Conservation (phyloP, 768 basidiomycete genomes). For the Sarcodon aspratus region DNA sequence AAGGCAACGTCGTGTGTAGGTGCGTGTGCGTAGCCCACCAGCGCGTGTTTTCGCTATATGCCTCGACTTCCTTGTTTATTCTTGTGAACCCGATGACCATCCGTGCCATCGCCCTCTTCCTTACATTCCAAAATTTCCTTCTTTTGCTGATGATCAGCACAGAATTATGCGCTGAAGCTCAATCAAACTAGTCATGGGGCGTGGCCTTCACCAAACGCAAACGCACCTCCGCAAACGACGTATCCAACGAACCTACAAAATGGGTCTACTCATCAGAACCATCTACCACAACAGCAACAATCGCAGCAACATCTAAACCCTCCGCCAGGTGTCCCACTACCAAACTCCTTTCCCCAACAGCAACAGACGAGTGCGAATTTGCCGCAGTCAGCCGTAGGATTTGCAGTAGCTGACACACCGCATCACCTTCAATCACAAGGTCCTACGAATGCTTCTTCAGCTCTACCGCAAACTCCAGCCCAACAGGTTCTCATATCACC, state of each 20-base stretch:
- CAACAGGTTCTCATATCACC: conserved; percentile 89
- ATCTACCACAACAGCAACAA: conserved; percentile 18
- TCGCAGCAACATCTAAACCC: conserved; percentile 37
- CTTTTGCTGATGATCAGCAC: not conserved
- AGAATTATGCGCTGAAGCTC: conserved; percentile 57
- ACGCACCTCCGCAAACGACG: conserved; percentile 21
- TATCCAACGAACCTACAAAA: conserved; percentile 28
- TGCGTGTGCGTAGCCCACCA: too few relatives aligned
- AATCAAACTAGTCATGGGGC: conserved; percentile 51
- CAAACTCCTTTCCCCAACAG: conserved; percentile 23
- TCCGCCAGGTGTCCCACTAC: conserved; percentile 37
- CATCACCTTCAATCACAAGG: conserved; percentile 17
- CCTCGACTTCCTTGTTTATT: not conserved
- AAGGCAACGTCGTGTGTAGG: too few relatives aligned
- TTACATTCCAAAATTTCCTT: not conserved
- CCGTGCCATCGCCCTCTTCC: not conserved
- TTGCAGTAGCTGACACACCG: conserved; percentile 15
- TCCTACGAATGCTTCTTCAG: conserved; percentile 31
- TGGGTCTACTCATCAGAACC: conserved; percentile 25
- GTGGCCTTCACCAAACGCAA: conserved; percentile 50
- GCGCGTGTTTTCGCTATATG: too few relatives aligned
- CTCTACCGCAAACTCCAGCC: conserved; percentile 71
- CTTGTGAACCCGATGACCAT: not conserved
- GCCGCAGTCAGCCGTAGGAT: conserved; percentile 12
- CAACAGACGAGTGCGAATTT: conserved; percentile 19